Base-by-base conservation (phyloP, 2,329 filamentous ascomycete genomes). In the Claviceps lovelessii region DNA sequence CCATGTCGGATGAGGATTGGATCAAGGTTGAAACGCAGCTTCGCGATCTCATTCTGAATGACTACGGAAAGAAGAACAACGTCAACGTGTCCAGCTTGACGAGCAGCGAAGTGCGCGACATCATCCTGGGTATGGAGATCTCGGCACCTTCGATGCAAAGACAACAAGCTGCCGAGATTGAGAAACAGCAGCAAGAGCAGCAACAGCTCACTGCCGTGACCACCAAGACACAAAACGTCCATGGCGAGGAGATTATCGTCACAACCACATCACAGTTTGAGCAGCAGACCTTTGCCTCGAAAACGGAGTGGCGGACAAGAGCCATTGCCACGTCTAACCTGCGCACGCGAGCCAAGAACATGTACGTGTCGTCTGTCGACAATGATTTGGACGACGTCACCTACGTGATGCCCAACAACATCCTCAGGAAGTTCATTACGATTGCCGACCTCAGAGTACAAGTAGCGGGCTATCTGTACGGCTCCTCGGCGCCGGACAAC, bases 11-110 rank as follows among this genome's bases (percentile, higher is more conserved):
- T 60, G 93, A 98, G 63, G 90, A 95, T 59, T 98, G 93, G 93
- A 93, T 98, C 72, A 96, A 96, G 80, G 89, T 98, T n/a, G 93
- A 98, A 76, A 90, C 90, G 49, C 88, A 95, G 67, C 76, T 98
- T 46, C 85, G 93, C 68, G 93, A 98, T 75, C 75, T 98, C 60
- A 98, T 98, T 64, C 68, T 98, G 61, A 96, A 97, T 62, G 93
- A 98, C 68, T 98, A 98, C 67, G 93, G 93, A 67, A 98, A 97
- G 81, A 98, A 98, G 80, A 98, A 98, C 76, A 98, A 97, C 63
- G 93, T 98, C 75, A 98, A 98, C 64, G 91, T 93, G 13, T 94
- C 94, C 17, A 95, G 90, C 68, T 77, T 98, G 71, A 98, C 93
- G 1, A 95, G 84, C 67, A 95, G 88, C 64, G 93, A 98, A 80